phyloP scores from a whole-genome alignment of 1,284 basidiomycete genomes.

The Thelephora terrestris region DNA sequence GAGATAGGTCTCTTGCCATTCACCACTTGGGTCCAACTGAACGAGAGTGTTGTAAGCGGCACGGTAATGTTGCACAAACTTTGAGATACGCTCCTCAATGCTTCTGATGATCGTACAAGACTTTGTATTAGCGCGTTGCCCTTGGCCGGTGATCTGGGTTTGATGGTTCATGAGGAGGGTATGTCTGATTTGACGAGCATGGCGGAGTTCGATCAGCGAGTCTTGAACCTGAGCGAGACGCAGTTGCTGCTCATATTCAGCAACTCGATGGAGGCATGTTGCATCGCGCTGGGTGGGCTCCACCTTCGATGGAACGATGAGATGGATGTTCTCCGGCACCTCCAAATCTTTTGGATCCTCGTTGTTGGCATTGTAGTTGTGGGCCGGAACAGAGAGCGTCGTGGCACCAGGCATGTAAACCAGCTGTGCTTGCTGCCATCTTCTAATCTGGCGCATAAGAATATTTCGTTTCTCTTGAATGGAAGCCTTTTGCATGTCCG shows the following conservation, averaged over 20 bases:
- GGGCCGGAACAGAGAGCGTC: too few relatives aligned
- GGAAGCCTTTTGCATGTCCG: not conserved
- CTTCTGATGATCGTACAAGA: not conserved
- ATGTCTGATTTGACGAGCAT: conserved; percentile 12
- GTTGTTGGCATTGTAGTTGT: too few relatives aligned
- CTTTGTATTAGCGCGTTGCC: not conserved
- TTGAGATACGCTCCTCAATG: not conserved
- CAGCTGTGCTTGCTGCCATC: too few relatives aligned
- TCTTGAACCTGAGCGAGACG: conserved; percentile 4
- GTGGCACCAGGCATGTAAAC: too few relatives aligned
- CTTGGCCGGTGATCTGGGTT: not conserved
- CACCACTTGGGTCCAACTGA: not conserved
- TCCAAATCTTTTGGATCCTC: too few relatives aligned
- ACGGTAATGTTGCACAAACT: not conserved
- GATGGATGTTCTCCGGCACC: too few relatives aligned
- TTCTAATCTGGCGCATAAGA: too few relatives aligned
- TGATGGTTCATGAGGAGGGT: not conserved
- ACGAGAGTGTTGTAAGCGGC: not conserved
- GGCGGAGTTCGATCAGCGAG: conserved; percentile 5
- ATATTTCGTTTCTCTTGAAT: not conserved
- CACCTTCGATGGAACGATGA: too few relatives aligned
- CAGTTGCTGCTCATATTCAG: not conserved
- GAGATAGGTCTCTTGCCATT: not conserved
- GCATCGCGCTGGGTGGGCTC: too few relatives aligned
- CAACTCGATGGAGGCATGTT: not conserved